These are phyloP conservation scores for Tylopilus felleus DNA, from an alignment of 768 basidiomycete genomes.

Conservation along the genomic window DNA sequence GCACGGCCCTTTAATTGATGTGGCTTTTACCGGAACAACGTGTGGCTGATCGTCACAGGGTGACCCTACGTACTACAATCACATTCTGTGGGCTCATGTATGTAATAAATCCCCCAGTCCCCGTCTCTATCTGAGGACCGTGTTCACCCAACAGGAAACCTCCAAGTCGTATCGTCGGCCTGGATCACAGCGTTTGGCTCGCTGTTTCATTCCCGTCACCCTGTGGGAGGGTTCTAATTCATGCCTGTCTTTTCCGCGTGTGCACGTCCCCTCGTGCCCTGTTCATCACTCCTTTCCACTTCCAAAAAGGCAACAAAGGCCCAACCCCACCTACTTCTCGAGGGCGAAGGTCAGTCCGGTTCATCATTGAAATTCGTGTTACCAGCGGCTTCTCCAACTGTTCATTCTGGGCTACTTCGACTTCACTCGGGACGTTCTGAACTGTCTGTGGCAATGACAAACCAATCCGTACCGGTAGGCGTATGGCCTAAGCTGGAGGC, in stretches of 20 bases:
- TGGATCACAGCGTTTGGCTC: neutral
- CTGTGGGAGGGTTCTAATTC: conserved; percentile 3
- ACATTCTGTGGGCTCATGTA: conserved; percentile 13
- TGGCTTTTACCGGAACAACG: conserved; percentile 21
- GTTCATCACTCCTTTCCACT: conserved; percentile 14
- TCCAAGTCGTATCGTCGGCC: conserved; percentile 2
- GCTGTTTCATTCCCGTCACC: conserved; percentile 23
- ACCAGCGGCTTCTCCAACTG: conserved; percentile 3
- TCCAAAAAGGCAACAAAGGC: conserved; percentile 7
- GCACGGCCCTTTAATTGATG: conserved; percentile 9
- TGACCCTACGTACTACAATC: conserved; percentile 26
- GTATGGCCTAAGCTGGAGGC: conserved; percentile 1
- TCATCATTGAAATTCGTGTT: conserved; percentile 14
- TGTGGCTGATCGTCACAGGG: conserved; percentile 27
- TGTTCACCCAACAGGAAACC: conserved; percentile 9
- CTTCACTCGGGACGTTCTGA: conserved; percentile 1
- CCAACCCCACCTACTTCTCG: conserved; percentile 4
- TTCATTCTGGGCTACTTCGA: conserved; percentile 9
- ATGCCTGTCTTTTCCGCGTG: conserved; percentile 6
- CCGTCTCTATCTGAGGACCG: conserved; percentile 3
- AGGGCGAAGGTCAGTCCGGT: conserved; percentile 3
- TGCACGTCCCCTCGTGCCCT: conserved; percentile 12
- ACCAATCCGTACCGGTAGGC: conserved; percentile 1
- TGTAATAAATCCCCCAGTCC: conserved; percentile 16
- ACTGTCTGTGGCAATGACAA: conserved; percentile 13